Base-by-base conservation (phyloP, 805 yeast species). In the Saturnispora silvae region DNA sequence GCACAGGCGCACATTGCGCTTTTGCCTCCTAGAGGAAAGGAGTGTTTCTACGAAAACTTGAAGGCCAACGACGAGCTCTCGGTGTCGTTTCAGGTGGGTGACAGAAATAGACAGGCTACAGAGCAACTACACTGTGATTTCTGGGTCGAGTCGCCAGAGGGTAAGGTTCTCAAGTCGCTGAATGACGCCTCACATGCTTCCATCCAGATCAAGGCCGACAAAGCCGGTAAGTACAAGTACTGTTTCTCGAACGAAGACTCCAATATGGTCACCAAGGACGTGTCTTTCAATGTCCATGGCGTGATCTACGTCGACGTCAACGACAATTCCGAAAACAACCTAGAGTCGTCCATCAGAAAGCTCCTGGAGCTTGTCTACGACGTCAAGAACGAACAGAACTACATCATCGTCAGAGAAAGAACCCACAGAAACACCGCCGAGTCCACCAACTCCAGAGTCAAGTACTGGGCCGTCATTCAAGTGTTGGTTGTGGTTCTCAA, bases 371-470 rank as follows among this genome's bases (percentile, higher is more conserved):
- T 83, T 48, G 78, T 94, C 28, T 75, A 75, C 50, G 95, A 85
- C 50, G 86, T 92, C 42, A 81, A 82, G 63, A 89, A 86, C 50
- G 98, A 92, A 63, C 94, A 81, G 53, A 74, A 83, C 50, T 92
- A 92, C 62, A 78, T 92, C 50, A 94, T 87, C 33, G 86, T 89
- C 43, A 78, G 98, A 63, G 98, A 89, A 64, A 81, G 96, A 65
- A 82, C 94, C 13, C 98, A 89, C 61, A 81, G 98, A 73, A 92
- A 89, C 64, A 89, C 98, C 8, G 97, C 98, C 5, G 98, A 89
- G 64, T 82, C 95, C 18, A 89, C 98, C 32, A 89, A 89, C 61
- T 80, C 92, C 38, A 77, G 98, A 53, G 97, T 89, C 47, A 89
- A 89, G 62, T 92, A 94, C 84, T 89, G 98, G 98, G 83, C 95